Evolutionary conservation across 257 asterid genomes (phyloP), one percentile per base, ranked within the genome.

Genomic region (Plantago major): DNA sequence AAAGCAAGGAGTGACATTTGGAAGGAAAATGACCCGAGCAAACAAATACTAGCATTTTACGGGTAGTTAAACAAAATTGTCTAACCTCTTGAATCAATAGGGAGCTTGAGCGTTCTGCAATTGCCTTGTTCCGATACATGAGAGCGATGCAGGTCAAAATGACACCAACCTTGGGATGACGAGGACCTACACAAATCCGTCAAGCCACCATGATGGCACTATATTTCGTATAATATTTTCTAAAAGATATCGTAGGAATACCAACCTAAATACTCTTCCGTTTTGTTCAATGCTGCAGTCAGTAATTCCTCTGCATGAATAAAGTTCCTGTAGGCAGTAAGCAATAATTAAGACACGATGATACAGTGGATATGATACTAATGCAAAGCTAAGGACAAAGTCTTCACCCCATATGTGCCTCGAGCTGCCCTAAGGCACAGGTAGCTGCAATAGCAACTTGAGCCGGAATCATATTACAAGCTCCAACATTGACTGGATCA

Each of bases 371-470:
- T 33, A 33, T 10, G 47, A 67, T 10, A 56, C 52, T 62, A 13
- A 62, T 11, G 49, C 48, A 11, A 60, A 49, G 50, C 43, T 30
- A 49, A 5, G 17, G 14, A 53, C 62, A 5, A 58, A 46, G 30
- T 28, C 50, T 62, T 48, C 47, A 92, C 97, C 99, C 95, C 73
- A 62, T 53, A 70, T 84, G 96, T 70, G 91, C 85, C 81, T 92
- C 99, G 16, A 92, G 86, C 84, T 92, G 99, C 45, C 99, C 99
- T 71, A 89, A 75, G 60, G 84, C 84, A 84, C 97, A 92, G 37
- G 84, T 75, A 58, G 97, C 95, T 16, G 93, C 89, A 17, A 85
- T 60, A 43, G 77, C 66, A 71, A 76, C 84, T 81, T 92, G 97
- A 69, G 79, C 84, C 18, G 81, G 64, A 48, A 78, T 60, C 99